Percentiles rank a stretch among this genome's conserved stretches.
These are phyloP conservation scores for Furcasterigmium sp. DNA, from an alignment of 2,329 filamentous ascomycete genomes.

Conservation along the genomic window DNA sequence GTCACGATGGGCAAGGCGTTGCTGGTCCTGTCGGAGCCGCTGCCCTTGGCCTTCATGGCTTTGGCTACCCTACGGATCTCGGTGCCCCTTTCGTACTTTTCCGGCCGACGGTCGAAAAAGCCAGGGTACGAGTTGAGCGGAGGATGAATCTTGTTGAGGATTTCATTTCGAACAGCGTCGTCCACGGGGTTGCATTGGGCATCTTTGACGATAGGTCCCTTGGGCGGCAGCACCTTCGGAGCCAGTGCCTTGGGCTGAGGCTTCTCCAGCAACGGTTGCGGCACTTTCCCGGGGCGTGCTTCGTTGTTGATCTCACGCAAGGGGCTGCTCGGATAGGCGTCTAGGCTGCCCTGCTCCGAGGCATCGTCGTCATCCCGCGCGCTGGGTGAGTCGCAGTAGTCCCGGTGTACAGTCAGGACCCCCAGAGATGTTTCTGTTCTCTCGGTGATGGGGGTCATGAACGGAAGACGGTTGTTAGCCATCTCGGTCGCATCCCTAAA, in stretches of 20 bases:
- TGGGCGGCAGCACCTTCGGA: conserved; percentile 39
- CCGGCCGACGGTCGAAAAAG: conserved; percentile 67
- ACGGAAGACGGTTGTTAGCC: conserved; percentile 87
- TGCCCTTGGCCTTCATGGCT: conserved; percentile 52
- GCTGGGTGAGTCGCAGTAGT: conserved; percentile 13
- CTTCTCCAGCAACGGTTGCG: conserved; percentile 46
- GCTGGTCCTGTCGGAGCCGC: conserved; percentile 55
- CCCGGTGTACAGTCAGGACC: conserved; percentile 11
- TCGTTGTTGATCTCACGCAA: conserved; percentile 60
- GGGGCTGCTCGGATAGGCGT: conserved; percentile 57
- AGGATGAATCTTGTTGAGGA: conserved; percentile 69
- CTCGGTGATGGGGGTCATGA: conserved; percentile 98
- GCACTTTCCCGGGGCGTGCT: conserved; percentile 37
- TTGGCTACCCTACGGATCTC: conserved; percentile 84
- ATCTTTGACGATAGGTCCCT: conserved; percentile 75
- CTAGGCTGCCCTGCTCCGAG: conserved; percentile 9
- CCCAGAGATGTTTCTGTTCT: conserved; percentile 83
- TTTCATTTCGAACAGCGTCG: conserved; percentile 65
- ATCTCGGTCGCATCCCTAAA: conserved; percentile 75
- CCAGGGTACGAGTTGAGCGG: conserved; percentile 70
- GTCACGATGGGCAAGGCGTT: conserved; percentile 54
- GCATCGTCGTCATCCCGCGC: conserved; percentile 18
- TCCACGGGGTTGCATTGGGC: conserved; percentile 85
- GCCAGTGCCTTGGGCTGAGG: conserved; percentile 33
- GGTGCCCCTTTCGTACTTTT: conserved; percentile 58